Evolutionary conservation across 2,329 filamentous ascomycete species (phyloP), one percentile per base, ranked within the genome.

Genomic region (Penicillium sp.): DNA sequence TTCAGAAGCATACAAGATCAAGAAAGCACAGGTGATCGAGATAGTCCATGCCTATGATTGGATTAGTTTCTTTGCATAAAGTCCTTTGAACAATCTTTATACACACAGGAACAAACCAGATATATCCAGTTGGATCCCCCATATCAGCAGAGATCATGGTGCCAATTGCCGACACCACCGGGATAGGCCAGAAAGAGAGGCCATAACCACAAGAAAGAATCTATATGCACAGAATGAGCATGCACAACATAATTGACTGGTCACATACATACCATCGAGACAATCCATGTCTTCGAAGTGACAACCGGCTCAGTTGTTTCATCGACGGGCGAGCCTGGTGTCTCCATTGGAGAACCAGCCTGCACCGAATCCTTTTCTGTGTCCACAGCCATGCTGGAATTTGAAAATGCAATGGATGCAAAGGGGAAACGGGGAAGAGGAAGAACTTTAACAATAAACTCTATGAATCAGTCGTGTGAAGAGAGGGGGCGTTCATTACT

Each of bases 11-110:
- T 51, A 56, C 67, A 64, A 69, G 29, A 69, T 62, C 63, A 72
- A 69, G 53, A 73, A 73, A 2, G 63, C 65, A 53, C 72, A 68
- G 2, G 69, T 72, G 6, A 71, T 68, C 0, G 69, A 68, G 53
- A 73, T 68, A 4, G 68, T 71, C 58, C 57, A 61, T 7, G 57
- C 57, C 58, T 60, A 21, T 2, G 24, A n/a, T 42, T 15, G 28
- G 15, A 43, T 50, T 45, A 50, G 33, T 15, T 15, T 17, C 10
- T 12, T 10, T 17, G 15, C 8, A 6, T 13, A 19, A 2, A 24
- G 29, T 3, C 4, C 21, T 17, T 26, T 8, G n/a, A 5, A 17
- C 4, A 17, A 1, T 13, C 13, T 24, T 22, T n/a, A 32, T n/a
- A 32, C 52, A 1, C 31, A 60, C 60, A 19, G 62, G 61, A 39